Conservation (phyloP, 768 basidiomycete genomes). For the Tephrocybe sp. region DNA sequence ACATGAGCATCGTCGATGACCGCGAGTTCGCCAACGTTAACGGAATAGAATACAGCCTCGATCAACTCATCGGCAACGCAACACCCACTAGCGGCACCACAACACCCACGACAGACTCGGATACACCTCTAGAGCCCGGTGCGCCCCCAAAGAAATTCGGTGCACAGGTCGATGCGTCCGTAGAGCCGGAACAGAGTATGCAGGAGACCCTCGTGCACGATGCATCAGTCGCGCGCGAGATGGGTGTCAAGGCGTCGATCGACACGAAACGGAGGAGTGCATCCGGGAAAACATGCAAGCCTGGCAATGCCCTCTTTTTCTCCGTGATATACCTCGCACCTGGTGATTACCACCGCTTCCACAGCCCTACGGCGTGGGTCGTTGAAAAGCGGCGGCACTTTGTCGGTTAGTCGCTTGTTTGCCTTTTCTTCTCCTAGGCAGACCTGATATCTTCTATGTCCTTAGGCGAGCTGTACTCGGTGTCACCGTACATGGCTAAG, state of each 20-base stretch:
- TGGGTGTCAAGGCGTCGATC: constrained; percentile 53
- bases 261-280: constrained; percentile 27
- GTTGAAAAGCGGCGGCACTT: constrained; percentile 96
- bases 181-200: constrained; percentile 48
- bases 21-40: constrained; percentile 95
- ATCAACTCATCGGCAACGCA: constrained; percentile 71
- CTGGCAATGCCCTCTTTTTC: constrained; percentile 88
- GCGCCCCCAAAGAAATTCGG: constrained; percentile 57
- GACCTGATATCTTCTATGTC: not conserved
- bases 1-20: constrained; percentile 73
- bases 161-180: constrained; percentile 70
- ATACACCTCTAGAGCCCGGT: constrained; percentile 30
- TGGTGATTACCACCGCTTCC: constrained; percentile 98
- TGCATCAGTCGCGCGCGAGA: constrained; percentile 67
- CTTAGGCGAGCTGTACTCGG: constrained; percentile 89
- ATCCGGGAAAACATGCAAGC: constrained; percentile 52
- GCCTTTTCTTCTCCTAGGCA: not conserved
- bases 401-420: constrained; percentile 57
- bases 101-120: constrained; percentile 29
- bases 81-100: constrained; percentile 25
- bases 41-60: constrained; percentile 94
- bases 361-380: constrained; percentile 95
- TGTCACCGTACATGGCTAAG: constrained; percentile 94
- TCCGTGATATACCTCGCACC: constrained; percentile 97
- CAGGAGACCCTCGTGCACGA: constrained; percentile 66